Conservation (phyloP, 179 eudicot genomes). For the Spinacia oleracea region DNA sequence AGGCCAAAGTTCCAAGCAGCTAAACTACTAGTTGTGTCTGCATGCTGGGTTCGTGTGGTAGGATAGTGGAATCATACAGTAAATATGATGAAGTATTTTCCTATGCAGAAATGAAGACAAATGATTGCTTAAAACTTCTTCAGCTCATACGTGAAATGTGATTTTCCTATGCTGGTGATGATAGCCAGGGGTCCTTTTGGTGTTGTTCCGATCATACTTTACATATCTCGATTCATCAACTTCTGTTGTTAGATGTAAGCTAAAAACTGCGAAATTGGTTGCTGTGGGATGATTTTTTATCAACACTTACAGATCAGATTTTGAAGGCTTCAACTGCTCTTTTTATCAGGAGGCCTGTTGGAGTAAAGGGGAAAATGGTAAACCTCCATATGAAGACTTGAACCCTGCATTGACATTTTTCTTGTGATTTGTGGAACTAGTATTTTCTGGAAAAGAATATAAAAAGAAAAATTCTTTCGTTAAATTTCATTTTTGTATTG, state of each 20-base stretch:
- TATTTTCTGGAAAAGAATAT: too few species aligned
- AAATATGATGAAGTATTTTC: not conserved
- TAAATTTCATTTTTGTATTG: not conserved
- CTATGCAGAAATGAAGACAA: not conserved
- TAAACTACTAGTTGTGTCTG: slow-evolving; percentile 14
- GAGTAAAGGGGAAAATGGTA: not conserved
- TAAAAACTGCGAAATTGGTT: not conserved
- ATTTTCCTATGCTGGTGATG: slow-evolving; percentile 7
- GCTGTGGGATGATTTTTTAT: not conserved
- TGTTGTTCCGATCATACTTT: not conserved
- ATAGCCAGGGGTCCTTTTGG: not conserved
- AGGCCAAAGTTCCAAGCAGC: slow-evolving; percentile 50
- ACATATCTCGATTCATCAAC: not conserved
- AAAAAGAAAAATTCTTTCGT: too few species aligned
- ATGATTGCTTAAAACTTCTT: not conserved
- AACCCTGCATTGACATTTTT: not conserved
- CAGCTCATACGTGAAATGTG: not conserved
- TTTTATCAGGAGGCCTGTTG: not conserved
- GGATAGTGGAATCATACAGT: not conserved
- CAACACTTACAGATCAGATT: not conserved
- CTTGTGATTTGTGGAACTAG: not conserved
- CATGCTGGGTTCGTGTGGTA: not conserved
- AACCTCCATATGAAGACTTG: not conserved
- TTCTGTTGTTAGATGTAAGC: not conserved
- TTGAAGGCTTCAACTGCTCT: not conserved